Evolutionary conservation across 345 rosid genomes (phyloP), one percentile per base, ranked within the genome.

Genomic region (Ceriops tagal): DNA sequence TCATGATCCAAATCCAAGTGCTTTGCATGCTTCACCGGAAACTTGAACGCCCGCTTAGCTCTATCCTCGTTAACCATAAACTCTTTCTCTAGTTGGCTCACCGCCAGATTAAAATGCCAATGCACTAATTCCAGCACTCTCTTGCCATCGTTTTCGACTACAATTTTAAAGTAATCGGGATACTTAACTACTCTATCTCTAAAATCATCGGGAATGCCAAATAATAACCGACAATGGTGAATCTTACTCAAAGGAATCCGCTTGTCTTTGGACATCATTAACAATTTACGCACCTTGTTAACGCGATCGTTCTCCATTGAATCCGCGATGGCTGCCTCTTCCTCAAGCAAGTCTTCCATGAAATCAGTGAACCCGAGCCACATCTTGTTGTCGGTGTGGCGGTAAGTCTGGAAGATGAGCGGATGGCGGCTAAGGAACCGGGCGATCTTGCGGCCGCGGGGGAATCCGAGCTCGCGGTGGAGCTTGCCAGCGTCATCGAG

Each of bases 131-230:
- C 96, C 39, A 95, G 83, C 13, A 91, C 67, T 53, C 88, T 76
- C 58, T 84, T 88, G 62, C 96, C 96, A 52, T 91, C 96, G 34
- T 73, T 67, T 24, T 79, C 88, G 0, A 83, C 81, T 18, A 66
- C 86, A 21, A 83, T 73, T 34, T 83, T 82, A 57, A 93, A 87
- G 68, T 69, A 88, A 47, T 91, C 86, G 0, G 96, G 91, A 66
- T 89, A 93, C 52, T 88, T 87, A 52, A 63, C 75, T 15, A 87
- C 86, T 70, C 89, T 77, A 58, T 91, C 97, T 63, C 96, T 68
- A 68, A 93, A 93, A 83, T 91, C 97, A 32, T 89, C 95, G 1
- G 97, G 97, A 67, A 93, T 81, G 27, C 98, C 97, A 19, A 91
- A 91, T 28, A 93, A 64, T 37, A 84, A 69, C 53, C 97, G 77